These are phyloP conservation scores for Pythium phragmitis DNA, from an alignment of 352 stramenopile genomes.

Conservation along the genomic window DNA sequence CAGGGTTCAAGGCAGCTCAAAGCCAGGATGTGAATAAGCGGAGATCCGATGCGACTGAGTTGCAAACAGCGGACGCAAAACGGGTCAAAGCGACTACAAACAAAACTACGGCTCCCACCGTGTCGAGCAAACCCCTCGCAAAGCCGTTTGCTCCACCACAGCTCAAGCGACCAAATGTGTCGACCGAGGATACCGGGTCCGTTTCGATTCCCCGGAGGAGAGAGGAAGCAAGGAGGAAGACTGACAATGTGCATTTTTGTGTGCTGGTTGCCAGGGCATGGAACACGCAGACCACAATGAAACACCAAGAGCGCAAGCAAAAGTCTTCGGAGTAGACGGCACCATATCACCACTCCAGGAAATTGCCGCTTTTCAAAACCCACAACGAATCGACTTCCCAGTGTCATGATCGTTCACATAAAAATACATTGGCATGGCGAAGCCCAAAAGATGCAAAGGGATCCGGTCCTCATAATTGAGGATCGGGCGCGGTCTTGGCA, in stretches of 20 bases:
- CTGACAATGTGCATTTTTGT: slow-evolving; percentile 1
- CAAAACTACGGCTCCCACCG: too few species aligned
- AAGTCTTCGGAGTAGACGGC: slow-evolving; percentile 13
- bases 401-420: slow-evolving; percentile 7
- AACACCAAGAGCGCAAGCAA: slow-evolving; percentile 37
- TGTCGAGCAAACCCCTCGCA: background rate
- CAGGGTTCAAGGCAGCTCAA: background rate
- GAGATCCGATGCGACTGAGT: background rate
- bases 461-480: too few species aligned
- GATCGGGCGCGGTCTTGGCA: background rate
- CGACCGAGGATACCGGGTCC: slow-evolving; percentile 64
- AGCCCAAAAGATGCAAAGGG: background rate
- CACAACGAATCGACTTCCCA: background rate
- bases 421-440: slow-evolving; percentile 13
- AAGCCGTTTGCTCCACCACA: slow-evolving; percentile 42
- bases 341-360: background rate
- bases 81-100: slow-evolving; percentile 2
- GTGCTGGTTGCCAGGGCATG: slow-evolving; percentile 39
- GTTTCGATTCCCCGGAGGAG: background rate
- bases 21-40: slow-evolving; percentile 8
- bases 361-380: background rate
- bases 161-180: slow-evolving; percentile 67
- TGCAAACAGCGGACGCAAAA: slow-evolving; percentile 8
- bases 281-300: slow-evolving; percentile 69
- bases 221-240: background rate